Evolutionary conservation across 176 grass and related monocot species (phyloP), one percentile per base, ranked within the genome.

Genomic region (Carex scoparia): DNA sequence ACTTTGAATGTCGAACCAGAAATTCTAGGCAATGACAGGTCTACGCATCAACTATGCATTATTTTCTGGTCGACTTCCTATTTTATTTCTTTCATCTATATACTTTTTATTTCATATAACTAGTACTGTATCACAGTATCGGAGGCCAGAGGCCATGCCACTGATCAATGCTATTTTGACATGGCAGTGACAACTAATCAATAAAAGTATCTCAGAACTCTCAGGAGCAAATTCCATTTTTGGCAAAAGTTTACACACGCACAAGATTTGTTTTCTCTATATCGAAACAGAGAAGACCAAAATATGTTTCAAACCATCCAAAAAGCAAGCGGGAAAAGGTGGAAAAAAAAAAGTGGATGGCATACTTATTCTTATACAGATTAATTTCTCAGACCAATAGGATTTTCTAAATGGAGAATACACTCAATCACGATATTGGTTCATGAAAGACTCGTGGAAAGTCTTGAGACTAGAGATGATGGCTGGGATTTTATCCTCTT

Each of bases 391-490:
- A 30, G 13, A 62, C 49, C 33, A 42, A 82, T 16, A 32, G 40
- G 16, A 65, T 65, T 38, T 19, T 19, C 15, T n/a, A 82, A 42
- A 12, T 42, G 74, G 54, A 28, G 4, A 82, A 82, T 18, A 11
- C 44, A 82, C 32, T 86, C 51, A 90, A 84, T 87, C 48, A 0
- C 30, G 61, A 64, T 90, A 98, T 81, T 93, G 69, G 48, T 90
- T 83, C 91, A 94, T 89, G 66, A 98, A 98, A n/a, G 80, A 57
- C 87, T 90, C 80, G 8, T 94, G 95, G 88, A 98, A 94, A 11
- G 80, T 85, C 42, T 49, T 84, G 54, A 98, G 87, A 57, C 49
- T 80, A 83, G 90, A 86, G 71, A 94, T 88, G 40, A 91, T 87
- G 54, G 69, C 53, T 15, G 67, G 85, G 31, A 89, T 80, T 61